A percentile compares a stretch with the other conserved stretches of the same genome.
Evolutionary conservation across 257 asterid genomes (phyloP).

Genomic region (Penstemon eatonii): DNA sequence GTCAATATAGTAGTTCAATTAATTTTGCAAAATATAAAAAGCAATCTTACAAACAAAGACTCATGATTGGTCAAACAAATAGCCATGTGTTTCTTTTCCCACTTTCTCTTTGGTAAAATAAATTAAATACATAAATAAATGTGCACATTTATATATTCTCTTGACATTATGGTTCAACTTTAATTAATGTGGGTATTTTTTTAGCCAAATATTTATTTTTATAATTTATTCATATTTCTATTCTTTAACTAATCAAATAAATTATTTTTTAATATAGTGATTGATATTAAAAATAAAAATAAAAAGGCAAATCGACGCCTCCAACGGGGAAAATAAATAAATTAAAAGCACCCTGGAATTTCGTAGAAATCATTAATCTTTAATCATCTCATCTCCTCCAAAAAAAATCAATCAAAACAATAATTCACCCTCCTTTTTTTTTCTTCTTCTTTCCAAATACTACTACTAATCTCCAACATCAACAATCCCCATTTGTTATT

Average conservation of each 20-base stretch:
- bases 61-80: constrained; percentile 34
- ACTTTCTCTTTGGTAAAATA: neutral
- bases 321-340: too few species aligned
- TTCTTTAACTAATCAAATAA: neutral
- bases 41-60: constrained; percentile 29
- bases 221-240: too few species aligned
- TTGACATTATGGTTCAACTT: too few species aligned
- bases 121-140: neutral
- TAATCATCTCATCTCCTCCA: constrained; percentile 6
- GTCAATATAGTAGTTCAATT: too few species aligned
- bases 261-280: neutral
- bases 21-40: neutral
- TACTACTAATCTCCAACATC: neutral
- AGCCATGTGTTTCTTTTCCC: constrained; percentile 20
- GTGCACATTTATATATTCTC: neutral
- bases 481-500: neutral
- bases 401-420: neutral
- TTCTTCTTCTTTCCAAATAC: neutral
- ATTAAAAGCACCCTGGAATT: neutral
- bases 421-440: constrained; percentile 16
- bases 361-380: neutral
- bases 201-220: too few species aligned
- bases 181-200: too few species aligned
- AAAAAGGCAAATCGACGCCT: too few species aligned
- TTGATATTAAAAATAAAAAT: neutral